Base-by-base conservation (phyloP, 2,329 filamentous ascomycete genomes). In the Aspergillus sp. region DNA sequence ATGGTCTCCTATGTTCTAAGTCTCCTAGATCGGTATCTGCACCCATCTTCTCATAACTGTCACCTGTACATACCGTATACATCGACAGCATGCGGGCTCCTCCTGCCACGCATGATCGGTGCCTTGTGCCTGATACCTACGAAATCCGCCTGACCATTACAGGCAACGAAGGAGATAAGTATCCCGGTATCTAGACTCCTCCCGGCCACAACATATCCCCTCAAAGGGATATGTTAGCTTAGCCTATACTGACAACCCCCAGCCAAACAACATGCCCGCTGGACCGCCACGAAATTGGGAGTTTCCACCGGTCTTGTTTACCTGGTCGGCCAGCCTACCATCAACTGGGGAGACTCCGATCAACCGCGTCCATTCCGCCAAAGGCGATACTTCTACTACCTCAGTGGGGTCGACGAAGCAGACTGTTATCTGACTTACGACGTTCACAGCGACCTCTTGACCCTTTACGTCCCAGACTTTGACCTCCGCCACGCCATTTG, bases 391-490 rank as follows among this genome's bases (percentile, higher is more conserved):
- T 86, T 86, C 61, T 84, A 82, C 67, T 85, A 86, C 58, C 64
- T 86, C 42, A 80, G 76, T 51, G 82, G 82, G 51, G 69, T 75
- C 19, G 73, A 82, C 49, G 77, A 81, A 53, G 69, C 81, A 2
- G 78, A 82, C 58, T 84, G 80, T 60, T 72, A 77, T 52, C 61
- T 85, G 38, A 81, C 78, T 2, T 86, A 86, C 64, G 77, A 84
- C 63, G 78, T 85, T 55, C 68, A 70, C 29, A 73, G 73, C 10
- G 87, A 92, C 66, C 73, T 76, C 19, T 80, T 94, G 52, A 83
- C 81, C 4, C 81, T 93, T 23, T 94, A 88, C 81, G 84, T 93
- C 45, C 88, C 88, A 2, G 82, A 83, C 60, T 82, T 86, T 58
- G 82, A 88, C 58, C 82, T 74, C n/a, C 70, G 64, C 49, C 67